These are phyloP conservation scores for Tilletia walkeri DNA, from an alignment of 1,284 basidiomycete genomes.

Conservation along the genomic window DNA sequence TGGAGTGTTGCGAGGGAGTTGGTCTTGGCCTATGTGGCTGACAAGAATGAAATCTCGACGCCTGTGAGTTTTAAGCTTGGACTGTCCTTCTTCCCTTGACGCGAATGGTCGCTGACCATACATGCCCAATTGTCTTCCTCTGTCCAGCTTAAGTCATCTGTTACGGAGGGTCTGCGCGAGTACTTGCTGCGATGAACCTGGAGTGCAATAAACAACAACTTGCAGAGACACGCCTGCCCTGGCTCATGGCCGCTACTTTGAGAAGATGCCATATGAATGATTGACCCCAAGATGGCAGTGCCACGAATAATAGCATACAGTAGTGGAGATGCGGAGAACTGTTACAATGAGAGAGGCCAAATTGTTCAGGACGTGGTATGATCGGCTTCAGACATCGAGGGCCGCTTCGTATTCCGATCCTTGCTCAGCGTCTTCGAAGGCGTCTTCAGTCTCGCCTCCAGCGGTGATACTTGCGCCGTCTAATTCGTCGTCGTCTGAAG, in stretches of 20 bases:
- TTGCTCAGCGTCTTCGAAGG: background rate
- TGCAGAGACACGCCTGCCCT: no score
- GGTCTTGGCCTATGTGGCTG: constrained; percentile 50
- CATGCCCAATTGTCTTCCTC: background rate
- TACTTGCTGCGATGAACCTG: background rate
- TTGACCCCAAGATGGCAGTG: no score
- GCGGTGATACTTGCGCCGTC: no score
- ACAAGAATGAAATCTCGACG: constrained; percentile 37
- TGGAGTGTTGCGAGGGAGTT: constrained; percentile 35
- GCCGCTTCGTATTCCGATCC: constrained; percentile 10
- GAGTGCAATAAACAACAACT: no score
- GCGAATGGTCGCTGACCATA: background rate
- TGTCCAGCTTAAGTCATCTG: constrained; percentile 21
- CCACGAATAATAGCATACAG: no score
- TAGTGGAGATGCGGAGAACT: no score
- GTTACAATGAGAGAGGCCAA: no score
- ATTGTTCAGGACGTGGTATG: no score
- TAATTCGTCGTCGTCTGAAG: background rate
- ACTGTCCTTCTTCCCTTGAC: background rate
- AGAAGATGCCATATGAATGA: background rate
- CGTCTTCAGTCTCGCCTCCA: background rate
- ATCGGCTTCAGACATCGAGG: no score
- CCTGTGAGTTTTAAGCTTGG: constrained; percentile 18
- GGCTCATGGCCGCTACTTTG: no score
- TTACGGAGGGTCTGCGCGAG: constrained; percentile 16